Conservation (phyloP, 2,329 filamentous ascomycete genomes). For the Raffaelea arxii region DNA sequence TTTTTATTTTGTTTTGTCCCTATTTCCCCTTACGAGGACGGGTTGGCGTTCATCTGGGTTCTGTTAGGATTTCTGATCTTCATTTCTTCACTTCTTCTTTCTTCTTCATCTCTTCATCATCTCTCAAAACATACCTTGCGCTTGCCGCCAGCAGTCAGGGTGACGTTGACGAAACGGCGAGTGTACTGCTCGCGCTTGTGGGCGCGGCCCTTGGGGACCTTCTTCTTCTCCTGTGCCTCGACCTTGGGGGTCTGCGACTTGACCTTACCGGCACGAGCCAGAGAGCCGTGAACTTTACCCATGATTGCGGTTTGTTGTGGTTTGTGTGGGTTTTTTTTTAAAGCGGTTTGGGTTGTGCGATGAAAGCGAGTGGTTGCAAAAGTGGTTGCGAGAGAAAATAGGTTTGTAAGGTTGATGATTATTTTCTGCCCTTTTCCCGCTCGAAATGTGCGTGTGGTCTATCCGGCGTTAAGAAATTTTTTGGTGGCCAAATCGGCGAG, state of each 20-base stretch:
- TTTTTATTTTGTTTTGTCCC: background rate
- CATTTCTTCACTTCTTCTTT: background rate
- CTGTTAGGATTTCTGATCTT: background rate
- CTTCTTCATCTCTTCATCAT: background rate
- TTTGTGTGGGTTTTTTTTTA: background rate
- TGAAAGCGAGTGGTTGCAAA: background rate
- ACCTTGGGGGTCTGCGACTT: slow-evolving; percentile 94
- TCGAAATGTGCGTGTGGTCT: too few relatives aligned
- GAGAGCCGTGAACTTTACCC: slow-evolving; percentile 15
- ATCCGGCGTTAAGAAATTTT: too few relatives aligned
- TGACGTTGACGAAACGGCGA: slow-evolving; percentile 96
- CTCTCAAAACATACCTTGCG: slow-evolving; percentile 60
- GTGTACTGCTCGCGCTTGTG: slow-evolving; percentile 97
- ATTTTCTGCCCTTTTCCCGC: too few relatives aligned
- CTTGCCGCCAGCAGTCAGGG: slow-evolving; percentile 85
- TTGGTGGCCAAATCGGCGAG: too few relatives aligned
- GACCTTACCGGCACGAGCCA: slow-evolving; percentile 63
- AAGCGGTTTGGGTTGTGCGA: background rate
- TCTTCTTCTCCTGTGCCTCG: slow-evolving; percentile 89
- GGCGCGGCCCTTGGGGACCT: slow-evolving; percentile 92
- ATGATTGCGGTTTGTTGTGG: slow-evolving; percentile 8
- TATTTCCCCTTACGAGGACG: slow-evolving; percentile 3
- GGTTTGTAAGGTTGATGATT: background rate
- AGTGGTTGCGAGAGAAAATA: background rate
- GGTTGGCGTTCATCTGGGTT: slow-evolving; percentile 15